phyloP scores from a whole-genome alignment of 495 filamentous ascomycete species.

The Coniosporium apollinis region DNA sequence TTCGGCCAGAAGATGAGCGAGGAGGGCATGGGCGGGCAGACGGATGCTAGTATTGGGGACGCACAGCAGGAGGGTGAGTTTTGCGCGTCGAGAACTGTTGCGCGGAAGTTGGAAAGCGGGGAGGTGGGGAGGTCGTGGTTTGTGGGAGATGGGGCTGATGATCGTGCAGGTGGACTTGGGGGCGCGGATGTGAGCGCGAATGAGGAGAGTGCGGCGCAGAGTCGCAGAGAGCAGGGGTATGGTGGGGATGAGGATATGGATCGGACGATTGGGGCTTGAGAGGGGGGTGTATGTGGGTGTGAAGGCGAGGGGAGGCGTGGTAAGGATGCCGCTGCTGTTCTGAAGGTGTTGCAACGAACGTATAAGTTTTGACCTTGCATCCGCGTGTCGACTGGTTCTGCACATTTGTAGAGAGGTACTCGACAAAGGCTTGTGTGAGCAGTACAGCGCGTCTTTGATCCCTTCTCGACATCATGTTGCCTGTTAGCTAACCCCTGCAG shows the following conservation, averaged over 20 bases:
- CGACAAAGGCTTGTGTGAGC: too few relatives aligned
- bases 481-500: too few relatives aligned
- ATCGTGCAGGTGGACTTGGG: slow-evolving; percentile 2
- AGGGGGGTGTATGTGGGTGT: neutral
- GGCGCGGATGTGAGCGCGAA: slow-evolving; percentile 2
- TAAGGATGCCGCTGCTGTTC: neutral
- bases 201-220: slow-evolving; percentile 20
- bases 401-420: too few relatives aligned
- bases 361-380: neutral
- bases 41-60: slow-evolving; percentile 8
- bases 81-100: slow-evolving; percentile 2
- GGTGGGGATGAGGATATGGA: slow-evolving; percentile 24
- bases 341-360: neutral
- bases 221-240: slow-evolving; percentile 43
- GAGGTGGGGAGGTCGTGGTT: neutral
- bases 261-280: slow-evolving; percentile 39
- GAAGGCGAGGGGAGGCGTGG: neutral
- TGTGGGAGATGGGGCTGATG: neutral
- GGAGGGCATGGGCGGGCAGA: slow-evolving; percentile 34
- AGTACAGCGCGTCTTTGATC: too few relatives aligned
- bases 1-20: slow-evolving; percentile 36
- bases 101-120: neutral
- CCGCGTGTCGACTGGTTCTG: too few relatives aligned
- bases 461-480: too few relatives aligned
- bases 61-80: slow-evolving; percentile 8